Conservation (phyloP, 2,329 filamentous ascomycete genomes). For the Xylariaceae sp. region DNA sequence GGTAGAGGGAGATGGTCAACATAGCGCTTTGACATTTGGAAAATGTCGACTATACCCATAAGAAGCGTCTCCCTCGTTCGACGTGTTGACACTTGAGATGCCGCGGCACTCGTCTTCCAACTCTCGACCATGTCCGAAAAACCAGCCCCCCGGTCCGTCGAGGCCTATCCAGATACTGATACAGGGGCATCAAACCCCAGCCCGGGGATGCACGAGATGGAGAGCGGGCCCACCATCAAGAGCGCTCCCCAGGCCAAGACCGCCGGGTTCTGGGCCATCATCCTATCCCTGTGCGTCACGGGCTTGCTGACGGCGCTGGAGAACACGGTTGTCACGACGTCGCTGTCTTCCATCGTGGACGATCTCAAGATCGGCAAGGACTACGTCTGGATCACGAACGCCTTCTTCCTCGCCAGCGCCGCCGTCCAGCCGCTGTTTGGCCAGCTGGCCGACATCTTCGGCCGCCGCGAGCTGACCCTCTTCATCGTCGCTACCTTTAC, state of each 20-base stretch:
- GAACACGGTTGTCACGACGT: slow-evolving; percentile 6
- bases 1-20: too few relatives aligned
- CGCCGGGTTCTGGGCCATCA: not conserved
- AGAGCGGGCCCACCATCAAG: too few relatives aligned
- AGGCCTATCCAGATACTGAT: too few relatives aligned
- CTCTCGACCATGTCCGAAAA: too few relatives aligned
- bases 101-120: too few relatives aligned
- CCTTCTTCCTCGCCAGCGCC: slow-evolving; percentile 16
- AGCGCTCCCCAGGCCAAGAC: not conserved
- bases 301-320: slow-evolving; percentile 2
- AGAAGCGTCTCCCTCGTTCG: too few relatives aligned
- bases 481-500: slow-evolving; percentile 31
- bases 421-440: slow-evolving; percentile 36
- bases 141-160: too few relatives aligned
- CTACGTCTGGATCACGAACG: slow-evolving; percentile 8
- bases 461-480: slow-evolving; percentile 30
- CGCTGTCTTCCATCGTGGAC: slow-evolving; percentile 3
- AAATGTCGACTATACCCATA: too few relatives aligned
- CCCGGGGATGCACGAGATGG: too few relatives aligned
- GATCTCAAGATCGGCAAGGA: slow-evolving; percentile 1
- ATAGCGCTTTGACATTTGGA: too few relatives aligned
- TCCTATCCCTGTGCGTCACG: not conserved
- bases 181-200: too few relatives aligned
- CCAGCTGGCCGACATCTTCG: slow-evolving; percentile 37
- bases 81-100: too few relatives aligned